Evolutionary conservation across 1,284 basidiomycete species (phyloP).

Genomic region (Pyrrhoderma lamaoense): DNA sequence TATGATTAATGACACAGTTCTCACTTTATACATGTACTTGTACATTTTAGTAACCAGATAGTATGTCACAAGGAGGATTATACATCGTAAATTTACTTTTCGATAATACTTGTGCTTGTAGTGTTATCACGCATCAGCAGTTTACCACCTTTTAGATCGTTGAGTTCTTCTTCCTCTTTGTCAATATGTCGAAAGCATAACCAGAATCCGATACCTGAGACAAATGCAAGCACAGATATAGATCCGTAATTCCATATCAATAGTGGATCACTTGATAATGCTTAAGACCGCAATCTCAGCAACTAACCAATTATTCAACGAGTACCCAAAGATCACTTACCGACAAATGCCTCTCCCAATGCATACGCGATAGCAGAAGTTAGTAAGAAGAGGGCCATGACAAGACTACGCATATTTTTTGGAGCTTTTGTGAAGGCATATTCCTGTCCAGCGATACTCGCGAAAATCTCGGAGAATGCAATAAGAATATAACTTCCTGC

Average conservation of each 20-base stretch:
- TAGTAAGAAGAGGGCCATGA: constrained; percentile 71
- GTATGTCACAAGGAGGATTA: too few relatives aligned
- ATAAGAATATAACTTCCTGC: constrained; percentile 46
- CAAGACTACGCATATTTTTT: constrained; percentile 75
- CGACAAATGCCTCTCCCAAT: constrained; percentile 53
- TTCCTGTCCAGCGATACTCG: constrained; percentile 79
- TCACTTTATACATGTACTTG: too few relatives aligned
- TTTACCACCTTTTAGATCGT: constrained; percentile 25
- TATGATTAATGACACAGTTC: too few relatives aligned
- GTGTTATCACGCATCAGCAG: too few relatives aligned
- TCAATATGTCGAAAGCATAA: constrained; percentile 53
- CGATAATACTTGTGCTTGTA: too few relatives aligned
- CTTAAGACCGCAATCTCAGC: not conserved
- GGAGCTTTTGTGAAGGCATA: constrained; percentile 86
- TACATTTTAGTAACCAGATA: too few relatives aligned
- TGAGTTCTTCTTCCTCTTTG: constrained; percentile 53
- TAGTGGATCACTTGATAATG: constrained; percentile 36
- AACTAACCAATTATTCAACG: not conserved
- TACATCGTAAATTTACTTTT: too few relatives aligned
- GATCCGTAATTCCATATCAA: constrained; percentile 47
- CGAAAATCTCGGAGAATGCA: constrained; percentile 73
- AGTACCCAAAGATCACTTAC: constrained; percentile 1
- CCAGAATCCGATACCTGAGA: constrained; percentile 53
- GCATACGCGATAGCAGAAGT: constrained; percentile 56
- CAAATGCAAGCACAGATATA: constrained; percentile 33